Conservation (phyloP, 768 basidiomycete genomes). For the Terana coerulea region DNA sequence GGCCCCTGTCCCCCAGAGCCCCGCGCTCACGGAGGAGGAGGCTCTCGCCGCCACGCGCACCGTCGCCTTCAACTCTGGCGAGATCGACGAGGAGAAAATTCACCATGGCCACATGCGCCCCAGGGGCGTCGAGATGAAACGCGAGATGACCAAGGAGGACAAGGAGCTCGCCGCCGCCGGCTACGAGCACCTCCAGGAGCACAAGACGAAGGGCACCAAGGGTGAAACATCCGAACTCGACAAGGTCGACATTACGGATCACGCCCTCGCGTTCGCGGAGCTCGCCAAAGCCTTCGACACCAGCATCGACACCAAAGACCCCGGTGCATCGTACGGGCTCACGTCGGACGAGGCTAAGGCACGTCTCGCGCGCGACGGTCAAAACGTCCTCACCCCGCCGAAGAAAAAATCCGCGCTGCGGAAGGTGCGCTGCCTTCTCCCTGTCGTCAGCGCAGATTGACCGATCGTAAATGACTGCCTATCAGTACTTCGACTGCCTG, state of each 20-base stretch:
- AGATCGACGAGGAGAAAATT: conserved; percentile 24
- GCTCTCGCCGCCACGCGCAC: conserved; percentile 35
- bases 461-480: conserved; percentile 13
- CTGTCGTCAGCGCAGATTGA: neutral
- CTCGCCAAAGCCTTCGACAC: conserved; percentile 42
- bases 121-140: conserved; percentile 56
- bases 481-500: conserved; percentile 60
- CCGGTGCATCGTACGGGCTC: conserved; percentile 47
- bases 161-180: conserved; percentile 65
- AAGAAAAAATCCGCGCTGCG: conserved; percentile 62
- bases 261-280: conserved; percentile 40
- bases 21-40: conserved; percentile 27
- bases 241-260: conserved; percentile 58
- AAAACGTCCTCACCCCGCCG: conserved; percentile 62
- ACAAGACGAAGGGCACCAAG: conserved; percentile 32
- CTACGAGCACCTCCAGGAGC: conserved; percentile 55
- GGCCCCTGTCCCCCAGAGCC: conserved; percentile 8
- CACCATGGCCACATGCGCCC: conserved; percentile 33
- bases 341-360: conserved; percentile 47
- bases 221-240: conserved; percentile 27
- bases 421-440: conserved; percentile 39
- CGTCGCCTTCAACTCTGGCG: conserved; percentile 43
- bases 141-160: conserved; percentile 63
- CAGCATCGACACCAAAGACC: conserved; percentile 49
- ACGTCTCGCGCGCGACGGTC: conserved; percentile 55